These are phyloP conservation scores for Tremella fuciformis DNA, from an alignment of 768 basidiomycete genomes.

Conservation along the genomic window DNA sequence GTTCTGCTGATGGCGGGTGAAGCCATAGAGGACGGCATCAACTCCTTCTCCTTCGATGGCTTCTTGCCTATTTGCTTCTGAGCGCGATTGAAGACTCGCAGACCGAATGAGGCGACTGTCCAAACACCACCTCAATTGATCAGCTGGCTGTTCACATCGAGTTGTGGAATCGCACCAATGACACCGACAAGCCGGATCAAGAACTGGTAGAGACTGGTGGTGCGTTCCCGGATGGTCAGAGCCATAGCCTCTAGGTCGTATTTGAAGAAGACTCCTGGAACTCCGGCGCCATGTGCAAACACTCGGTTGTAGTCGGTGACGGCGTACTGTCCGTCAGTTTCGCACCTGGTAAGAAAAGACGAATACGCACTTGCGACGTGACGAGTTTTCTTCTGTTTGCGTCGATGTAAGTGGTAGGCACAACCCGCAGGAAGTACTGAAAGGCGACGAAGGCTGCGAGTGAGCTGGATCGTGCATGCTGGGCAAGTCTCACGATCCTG, in stretches of 20 bases:
- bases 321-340: conserved; percentile 62
- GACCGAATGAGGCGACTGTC: conserved; percentile 48
- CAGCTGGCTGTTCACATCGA: neutral
- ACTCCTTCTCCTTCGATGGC: conserved; percentile 20
- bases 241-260: conserved; percentile 90
- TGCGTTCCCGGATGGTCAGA: conserved; percentile 81
- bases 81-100: conserved; percentile 47
- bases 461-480: neutral
- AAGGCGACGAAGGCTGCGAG: conserved; percentile 76
- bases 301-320: conserved; percentile 86
- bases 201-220: conserved; percentile 74
- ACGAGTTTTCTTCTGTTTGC: conserved; percentile 57
- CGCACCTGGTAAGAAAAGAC: neutral
- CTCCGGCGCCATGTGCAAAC: conserved; percentile 69
- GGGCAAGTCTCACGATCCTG: conserved; percentile 60
- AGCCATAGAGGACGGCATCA: conserved; percentile 5
- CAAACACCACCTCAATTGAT: conserved; percentile 44
- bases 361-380: conserved; percentile 42
- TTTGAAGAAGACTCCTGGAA: conserved; percentile 96
- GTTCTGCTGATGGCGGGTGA: neutral
- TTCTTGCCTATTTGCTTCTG: conserved; percentile 41
- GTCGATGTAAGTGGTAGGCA: conserved; percentile 80
- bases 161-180: conserved; percentile 58
- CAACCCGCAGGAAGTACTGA: conserved; percentile 92
- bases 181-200: conserved; percentile 85